Base-by-base conservation (phyloP, 2,329 filamentous ascomycete genomes). In the Clarireedia homoeocarpa region DNA sequence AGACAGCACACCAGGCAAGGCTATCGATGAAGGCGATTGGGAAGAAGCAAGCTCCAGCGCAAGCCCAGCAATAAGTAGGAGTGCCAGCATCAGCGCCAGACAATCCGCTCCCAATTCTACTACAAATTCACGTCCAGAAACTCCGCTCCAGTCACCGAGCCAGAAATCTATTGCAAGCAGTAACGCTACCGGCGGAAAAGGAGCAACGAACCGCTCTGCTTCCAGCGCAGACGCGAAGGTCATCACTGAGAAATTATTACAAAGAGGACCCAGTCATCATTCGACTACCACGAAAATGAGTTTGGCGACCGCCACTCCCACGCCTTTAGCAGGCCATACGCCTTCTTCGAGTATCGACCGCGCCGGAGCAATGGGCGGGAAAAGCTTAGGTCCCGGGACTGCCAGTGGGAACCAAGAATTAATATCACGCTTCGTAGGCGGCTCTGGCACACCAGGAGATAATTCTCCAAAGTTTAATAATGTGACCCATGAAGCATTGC, bases 231-330 rank as follows among this genome's bases (percentile, higher is more conserved):
- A 85, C 65, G 84, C 82, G 58, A 81, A 84, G 63, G 81, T 85
- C 59, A 78, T 88, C 51, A 88, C 85, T 6, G 84, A 84, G 30
- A 78, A 84, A 57, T 71, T 89, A 39, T 75, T 90, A 2, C 80
- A 86, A 65, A 79, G 85, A 62, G 82, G 77, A 9, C 78, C 82
- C 0, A 83, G 83, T 5, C 76, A 82, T 59, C 77, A 80, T 59
- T 78, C 80, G 3, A 80, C 84, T 4, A 38, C 84, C 5, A 55
- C 46, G 3, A 67, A 84, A 66, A 85, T 87, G 78, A 85, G 83
- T 6, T 73, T 76, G 2, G 79, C 76, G 9, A 77, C 76, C 1
- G 80, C 78, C 4, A 70, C 71, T 15, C 73, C 66, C 15, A 70
- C 61, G n/a, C 53, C 53, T 5, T 30, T 42, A 7, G n/a, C 50